These are phyloP conservation scores for Trypanosoma vivax DNA, from an alignment of 208 protist genomes.

Conservation along the genomic window DNA sequence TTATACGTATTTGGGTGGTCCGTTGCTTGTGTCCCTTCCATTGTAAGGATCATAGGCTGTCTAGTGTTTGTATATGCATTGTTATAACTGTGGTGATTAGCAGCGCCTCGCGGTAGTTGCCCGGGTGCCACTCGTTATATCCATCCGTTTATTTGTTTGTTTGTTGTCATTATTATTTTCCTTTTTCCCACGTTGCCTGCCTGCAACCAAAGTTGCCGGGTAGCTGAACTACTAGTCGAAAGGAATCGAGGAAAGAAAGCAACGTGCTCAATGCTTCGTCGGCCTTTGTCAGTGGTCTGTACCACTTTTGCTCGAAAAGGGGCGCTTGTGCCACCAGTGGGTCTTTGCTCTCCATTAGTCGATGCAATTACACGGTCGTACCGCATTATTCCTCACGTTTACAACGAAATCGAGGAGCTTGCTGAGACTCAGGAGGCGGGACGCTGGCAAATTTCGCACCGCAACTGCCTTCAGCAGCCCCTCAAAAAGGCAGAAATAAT, in stretches of 20 bases:
- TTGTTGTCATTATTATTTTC: no score
- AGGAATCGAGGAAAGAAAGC: background rate
- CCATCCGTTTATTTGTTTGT: no score
- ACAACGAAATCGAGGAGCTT: conserved; percentile 85
- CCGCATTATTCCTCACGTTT: conserved; percentile 77
- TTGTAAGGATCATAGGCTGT: no score
- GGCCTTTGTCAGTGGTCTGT: background rate
- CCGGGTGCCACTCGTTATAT: no score
- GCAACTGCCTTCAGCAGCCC: conserved; percentile 78
- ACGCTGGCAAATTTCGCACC: conserved; percentile 80
- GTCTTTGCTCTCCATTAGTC: background rate
- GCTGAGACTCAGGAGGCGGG: conserved; percentile 73
- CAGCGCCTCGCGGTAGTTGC: no score
- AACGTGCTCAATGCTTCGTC: conserved; percentile 23
- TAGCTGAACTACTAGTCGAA: no score
- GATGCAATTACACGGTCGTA: conserved; percentile 29
- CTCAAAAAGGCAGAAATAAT: conserved; percentile 84
- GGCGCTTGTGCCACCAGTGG: background rate
- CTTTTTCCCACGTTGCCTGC: no score
- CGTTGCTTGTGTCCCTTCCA: no score
- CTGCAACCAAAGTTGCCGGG: no score
- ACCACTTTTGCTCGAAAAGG: background rate
- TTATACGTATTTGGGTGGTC: no score
- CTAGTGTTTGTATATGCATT: no score
- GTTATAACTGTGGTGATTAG: no score